Base-by-base conservation (phyloP, 2,329 filamentous ascomycete genomes). In the Paecilomyces niveus region DNA sequence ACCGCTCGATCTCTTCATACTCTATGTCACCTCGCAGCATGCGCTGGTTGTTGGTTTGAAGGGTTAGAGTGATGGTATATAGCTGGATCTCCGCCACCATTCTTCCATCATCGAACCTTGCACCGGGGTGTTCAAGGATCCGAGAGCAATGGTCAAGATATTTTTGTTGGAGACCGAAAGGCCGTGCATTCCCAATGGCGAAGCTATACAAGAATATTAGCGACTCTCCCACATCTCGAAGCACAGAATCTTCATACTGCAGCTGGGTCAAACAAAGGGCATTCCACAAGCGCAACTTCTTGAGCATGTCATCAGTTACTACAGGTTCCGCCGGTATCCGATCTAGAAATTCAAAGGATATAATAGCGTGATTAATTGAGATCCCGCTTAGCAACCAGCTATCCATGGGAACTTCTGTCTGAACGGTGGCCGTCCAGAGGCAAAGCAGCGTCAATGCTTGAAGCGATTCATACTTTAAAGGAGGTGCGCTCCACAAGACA, bases 331-430 rank as follows among this genome's bases (percentile, higher is more conserved):
- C 57, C 7, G 63, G 61, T 21, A 58, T 51, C 45, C 60, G 57
- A 32, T 63, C 63, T 15, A 65, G 59, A 26, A 65, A 67, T 8
- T 64, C 64, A 61, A 65, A 64, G 11, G 63, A 59, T 15, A 65
- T 58, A 8, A 65, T 61, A 3, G 70, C 70, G 63, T 73, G 70
- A 54, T 73, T 71, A 55, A 72, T 70, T 32, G 70, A 70, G 61
- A 70, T 69, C 58, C 70, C 70, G 64, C 70, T 73, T 61, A 73
- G 57, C 53, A 73, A 63, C 70, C 70, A 73, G 63, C 69, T 69
- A 53, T 73, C 70, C 63, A 73, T 70, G 18, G 67, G 67, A 7
- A 67, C 62, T 56, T 71, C 70, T 56, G 70, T 72, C 45, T 72
- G 68, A 6, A 69, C 65, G 3, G 68, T 66, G 35, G 68, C 64